These are phyloP conservation scores for Phytopythium boreale DNA, from an alignment of 352 stramenopile genomes.

Conservation along the genomic window DNA sequence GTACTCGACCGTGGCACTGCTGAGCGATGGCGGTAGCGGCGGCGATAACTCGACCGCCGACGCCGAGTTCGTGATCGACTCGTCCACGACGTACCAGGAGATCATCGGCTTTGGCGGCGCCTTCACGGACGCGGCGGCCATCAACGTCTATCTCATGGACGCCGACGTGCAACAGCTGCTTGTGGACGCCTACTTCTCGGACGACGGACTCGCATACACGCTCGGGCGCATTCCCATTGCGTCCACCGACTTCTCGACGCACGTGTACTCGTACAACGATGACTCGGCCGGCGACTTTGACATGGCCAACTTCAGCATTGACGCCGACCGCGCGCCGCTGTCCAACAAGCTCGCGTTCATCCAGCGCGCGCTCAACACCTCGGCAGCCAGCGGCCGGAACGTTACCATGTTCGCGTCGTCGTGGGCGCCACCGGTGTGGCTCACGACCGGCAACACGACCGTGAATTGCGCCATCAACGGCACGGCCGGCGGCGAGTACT, in stretches of 20 bases:
- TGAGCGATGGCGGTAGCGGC: background rate
- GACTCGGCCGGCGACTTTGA: constrained; percentile 56
- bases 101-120: constrained; percentile 88
- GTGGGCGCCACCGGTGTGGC: constrained; percentile 85
- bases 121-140: constrained; percentile 85
- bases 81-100: constrained; percentile 56
- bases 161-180: constrained; percentile 50
- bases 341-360: constrained; percentile 68
- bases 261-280: constrained; percentile 86
- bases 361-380: constrained; percentile 26
- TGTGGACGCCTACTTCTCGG: constrained; percentile 76
- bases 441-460: constrained; percentile 69
- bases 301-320: constrained; percentile 80
- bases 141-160: constrained; percentile 62
- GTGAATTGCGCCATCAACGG: constrained; percentile 34
- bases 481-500: constrained; percentile 38
- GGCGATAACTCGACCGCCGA: constrained; percentile 2
- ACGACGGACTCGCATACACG: constrained; percentile 72
- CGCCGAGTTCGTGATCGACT: constrained; percentile 49
- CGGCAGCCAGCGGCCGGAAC: background rate
- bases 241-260: constrained; percentile 85
- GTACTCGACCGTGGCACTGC: constrained; percentile 30
- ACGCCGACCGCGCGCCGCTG: constrained; percentile 44
- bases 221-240: constrained; percentile 82
- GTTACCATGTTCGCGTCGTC: constrained; percentile 69